These are phyloP conservation scores for Aspergillus campestris DNA, from an alignment of 495 filamentous ascomycete species.

Conservation along the genomic window DNA sequence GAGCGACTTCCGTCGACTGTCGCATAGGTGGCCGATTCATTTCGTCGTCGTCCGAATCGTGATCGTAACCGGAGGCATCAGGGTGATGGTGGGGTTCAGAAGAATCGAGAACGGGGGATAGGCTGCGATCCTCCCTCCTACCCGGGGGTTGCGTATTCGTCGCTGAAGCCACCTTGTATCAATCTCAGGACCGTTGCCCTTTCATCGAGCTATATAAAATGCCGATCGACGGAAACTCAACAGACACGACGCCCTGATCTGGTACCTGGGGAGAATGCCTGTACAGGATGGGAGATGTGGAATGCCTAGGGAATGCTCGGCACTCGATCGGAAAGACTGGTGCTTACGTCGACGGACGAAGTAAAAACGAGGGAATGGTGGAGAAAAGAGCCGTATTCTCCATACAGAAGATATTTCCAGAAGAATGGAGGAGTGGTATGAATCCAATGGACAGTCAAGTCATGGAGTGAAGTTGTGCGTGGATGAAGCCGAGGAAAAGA, in stretches of 20 bases:
- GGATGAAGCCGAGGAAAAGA: too few relatives aligned
- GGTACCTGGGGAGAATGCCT: too few relatives aligned
- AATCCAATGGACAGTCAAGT: too few relatives aligned
- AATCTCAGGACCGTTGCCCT: background rate
- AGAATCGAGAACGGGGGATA: constrained; percentile 18
- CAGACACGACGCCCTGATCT: too few relatives aligned
- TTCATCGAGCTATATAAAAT: too few relatives aligned
- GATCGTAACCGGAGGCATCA: background rate
- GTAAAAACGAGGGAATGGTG: constrained; percentile 1
- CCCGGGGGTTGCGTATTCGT: constrained; percentile 8
- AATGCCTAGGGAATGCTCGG: too few relatives aligned
- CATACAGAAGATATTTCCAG: background rate
- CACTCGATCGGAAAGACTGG: background rate
- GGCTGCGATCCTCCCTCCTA: constrained; percentile 6
- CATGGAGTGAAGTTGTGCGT: too few relatives aligned
- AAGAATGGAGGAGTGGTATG: background rate
- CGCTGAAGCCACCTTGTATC: constrained; percentile 16
- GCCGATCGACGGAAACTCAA: too few relatives aligned
- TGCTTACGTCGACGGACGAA: constrained; percentile 2
- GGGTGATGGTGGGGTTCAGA: too few relatives aligned
- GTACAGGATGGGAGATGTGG: too few relatives aligned
- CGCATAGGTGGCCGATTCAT: constrained; percentile 40
- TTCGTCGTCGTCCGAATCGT: constrained; percentile 38
- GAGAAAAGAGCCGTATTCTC: constrained; percentile 1
- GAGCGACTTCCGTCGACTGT: constrained; percentile 38